Conservation (phyloP, 2,329 filamentous ascomycete genomes). For the Colletotrichum camelliae region DNA sequence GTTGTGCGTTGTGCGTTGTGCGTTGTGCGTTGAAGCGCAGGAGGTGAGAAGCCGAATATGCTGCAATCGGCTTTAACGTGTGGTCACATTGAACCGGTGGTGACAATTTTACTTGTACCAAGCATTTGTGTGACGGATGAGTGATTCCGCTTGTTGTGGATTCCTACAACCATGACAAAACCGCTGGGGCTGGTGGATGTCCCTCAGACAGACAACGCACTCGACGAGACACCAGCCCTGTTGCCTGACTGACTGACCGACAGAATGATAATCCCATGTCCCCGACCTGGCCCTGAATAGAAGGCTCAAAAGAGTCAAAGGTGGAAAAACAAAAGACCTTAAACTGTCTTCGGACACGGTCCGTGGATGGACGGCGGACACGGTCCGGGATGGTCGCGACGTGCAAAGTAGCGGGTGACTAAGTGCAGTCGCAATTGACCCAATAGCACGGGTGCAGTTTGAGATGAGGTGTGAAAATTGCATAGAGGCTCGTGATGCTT, state of each 20-base stretch:
- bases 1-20: not conserved
- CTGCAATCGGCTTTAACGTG: not conserved
- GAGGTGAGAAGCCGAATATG: not conserved
- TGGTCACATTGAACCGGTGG: not conserved
- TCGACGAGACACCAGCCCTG: not conserved
- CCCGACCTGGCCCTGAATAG: not conserved
- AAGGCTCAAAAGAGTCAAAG: not conserved
- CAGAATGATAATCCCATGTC: not conserved
- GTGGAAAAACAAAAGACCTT: not conserved
- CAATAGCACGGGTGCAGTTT: constrained; percentile 19
- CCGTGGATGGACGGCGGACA: not conserved
- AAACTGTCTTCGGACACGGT: constrained; percentile 7
- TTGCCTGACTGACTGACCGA: not conserved
- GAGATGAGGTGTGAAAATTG: constrained; percentile 21
- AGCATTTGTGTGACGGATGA: not conserved
- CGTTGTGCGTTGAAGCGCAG: not conserved
- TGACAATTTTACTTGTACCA: not conserved
- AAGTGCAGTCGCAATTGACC: constrained; percentile 4
- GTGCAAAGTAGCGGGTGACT: not conserved
- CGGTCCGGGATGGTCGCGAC: not conserved
- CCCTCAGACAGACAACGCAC: not conserved
- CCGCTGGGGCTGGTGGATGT: not conserved
- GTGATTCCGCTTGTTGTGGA: constrained; percentile 2
- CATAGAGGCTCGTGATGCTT: constrained; percentile 20
- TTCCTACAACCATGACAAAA: not conserved